phyloP scores from a whole-genome alignment of 768 basidiomycete genomes.

The Pulveroboletus sp. region DNA sequence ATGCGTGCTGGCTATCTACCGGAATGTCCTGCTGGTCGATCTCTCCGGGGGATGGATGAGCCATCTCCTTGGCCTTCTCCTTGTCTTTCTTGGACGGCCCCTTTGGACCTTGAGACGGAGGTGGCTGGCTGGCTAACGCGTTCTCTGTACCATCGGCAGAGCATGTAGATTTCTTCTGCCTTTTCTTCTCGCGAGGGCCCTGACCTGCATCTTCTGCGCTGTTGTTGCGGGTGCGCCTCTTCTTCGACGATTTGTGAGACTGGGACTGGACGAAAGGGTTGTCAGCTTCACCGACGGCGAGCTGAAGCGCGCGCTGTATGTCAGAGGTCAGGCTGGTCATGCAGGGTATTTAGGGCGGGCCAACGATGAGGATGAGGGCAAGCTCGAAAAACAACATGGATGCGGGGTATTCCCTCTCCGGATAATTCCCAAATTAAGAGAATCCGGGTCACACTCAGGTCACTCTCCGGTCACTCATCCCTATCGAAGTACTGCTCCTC shows the following conservation, averaged over 20 bases:
- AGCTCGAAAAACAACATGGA: slow-evolving; percentile 22
- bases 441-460: background rate
- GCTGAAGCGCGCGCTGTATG: slow-evolving; percentile 47
- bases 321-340: slow-evolving; percentile 37
- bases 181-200: slow-evolving; percentile 30
- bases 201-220: slow-evolving; percentile 8
- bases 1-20: slow-evolving; percentile 38
- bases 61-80: slow-evolving; percentile 31
- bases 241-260: slow-evolving; percentile 24
- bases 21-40: slow-evolving; percentile 19
- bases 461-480: slow-evolving; percentile 34
- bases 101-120: background rate
- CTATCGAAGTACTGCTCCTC: slow-evolving; percentile 76
- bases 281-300: slow-evolving; percentile 44
- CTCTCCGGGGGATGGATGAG: slow-evolving; percentile 32
- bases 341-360: slow-evolving; percentile 38
- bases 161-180: slow-evolving; percentile 20
- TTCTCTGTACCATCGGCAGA: slow-evolving; percentile 6
- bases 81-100: slow-evolving; percentile 29
- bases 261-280: slow-evolving; percentile 31
- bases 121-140: slow-evolving; percentile 13
- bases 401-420: slow-evolving; percentile 7
- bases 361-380: slow-evolving; percentile 38
- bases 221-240: slow-evolving; percentile 31
- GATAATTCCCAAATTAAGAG: slow-evolving; percentile 12